These are phyloP conservation scores for Agastache rugosa DNA, from an alignment of 257 asterid species.

Conservation along the genomic window DNA sequence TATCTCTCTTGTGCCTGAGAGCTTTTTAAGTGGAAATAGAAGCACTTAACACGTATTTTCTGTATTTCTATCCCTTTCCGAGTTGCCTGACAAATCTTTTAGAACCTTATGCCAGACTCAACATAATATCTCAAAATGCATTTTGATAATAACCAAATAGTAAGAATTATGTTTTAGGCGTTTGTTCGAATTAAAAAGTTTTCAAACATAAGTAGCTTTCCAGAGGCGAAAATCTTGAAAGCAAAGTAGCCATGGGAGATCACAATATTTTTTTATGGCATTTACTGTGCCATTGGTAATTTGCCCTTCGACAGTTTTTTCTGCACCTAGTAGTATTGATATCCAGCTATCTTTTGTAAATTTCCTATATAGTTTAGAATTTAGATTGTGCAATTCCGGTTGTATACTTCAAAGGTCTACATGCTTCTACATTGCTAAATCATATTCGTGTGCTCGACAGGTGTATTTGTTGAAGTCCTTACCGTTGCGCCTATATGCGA, in stretches of 20 bases:
- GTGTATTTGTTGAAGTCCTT: slow-evolving; percentile 67
- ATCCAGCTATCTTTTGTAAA: neutral
- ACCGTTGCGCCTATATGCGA: slow-evolving; percentile 76
- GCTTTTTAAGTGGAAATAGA: neutral
- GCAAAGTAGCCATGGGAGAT: slow-evolving; percentile 1
- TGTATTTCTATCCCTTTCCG: neutral
- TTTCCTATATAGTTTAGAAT: neutral
- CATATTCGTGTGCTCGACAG: slow-evolving; percentile 49
- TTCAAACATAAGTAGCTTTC: neutral
- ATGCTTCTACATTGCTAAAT: slow-evolving; percentile 22
- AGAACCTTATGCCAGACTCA: neutral
- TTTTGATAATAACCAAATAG: neutral
- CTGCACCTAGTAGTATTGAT: too few relatives aligned
- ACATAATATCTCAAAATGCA: neutral
- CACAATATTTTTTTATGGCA: neutral
- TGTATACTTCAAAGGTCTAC: slow-evolving; percentile 2
- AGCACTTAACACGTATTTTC: neutral
- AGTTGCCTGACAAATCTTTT: neutral
- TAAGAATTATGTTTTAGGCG: neutral
- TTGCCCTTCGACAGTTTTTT: neutral
- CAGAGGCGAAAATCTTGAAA: neutral
- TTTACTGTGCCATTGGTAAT: slow-evolving; percentile 5
- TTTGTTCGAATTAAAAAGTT: neutral
- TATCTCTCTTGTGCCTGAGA: neutral
- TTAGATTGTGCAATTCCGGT: neutral